Conservation (phyloP, 169 alveolate species). For the Babesia sp. region DNA sequence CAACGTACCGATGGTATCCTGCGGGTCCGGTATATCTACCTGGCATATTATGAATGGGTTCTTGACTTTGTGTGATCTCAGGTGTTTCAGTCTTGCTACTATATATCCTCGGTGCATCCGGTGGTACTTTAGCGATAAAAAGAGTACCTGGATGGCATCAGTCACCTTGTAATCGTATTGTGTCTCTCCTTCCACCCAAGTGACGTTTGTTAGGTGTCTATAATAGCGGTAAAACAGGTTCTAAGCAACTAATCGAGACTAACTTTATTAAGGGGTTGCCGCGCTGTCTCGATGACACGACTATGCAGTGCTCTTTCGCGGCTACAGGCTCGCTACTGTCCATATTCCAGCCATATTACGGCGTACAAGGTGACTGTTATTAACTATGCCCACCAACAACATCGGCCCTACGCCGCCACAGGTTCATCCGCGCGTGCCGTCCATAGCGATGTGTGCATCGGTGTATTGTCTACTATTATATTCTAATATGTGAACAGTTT, state of each 20-base stretch:
- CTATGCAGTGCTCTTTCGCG: conserved; percentile 29
- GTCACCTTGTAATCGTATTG: conserved; percentile 70
- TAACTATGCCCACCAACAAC: neutral
- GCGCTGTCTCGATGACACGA: conserved; percentile 74
- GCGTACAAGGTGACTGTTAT: neutral
- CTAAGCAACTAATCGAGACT: neutral
- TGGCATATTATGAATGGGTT: conserved; percentile 61
- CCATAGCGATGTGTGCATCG: neutral
- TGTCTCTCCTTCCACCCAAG: conserved; percentile 68
- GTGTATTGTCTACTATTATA: neutral
- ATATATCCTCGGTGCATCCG: conserved; percentile 68
- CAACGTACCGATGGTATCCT: conserved; percentile 8
- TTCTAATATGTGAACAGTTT: neutral
- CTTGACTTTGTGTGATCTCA: conserved; percentile 43
- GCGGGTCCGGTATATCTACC: conserved; percentile 49
- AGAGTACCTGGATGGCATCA: conserved; percentile 66
- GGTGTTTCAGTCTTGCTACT: conserved; percentile 60
- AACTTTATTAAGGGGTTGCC: conserved; percentile 74
- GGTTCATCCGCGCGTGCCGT: neutral
- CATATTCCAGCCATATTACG: conserved; percentile 3
- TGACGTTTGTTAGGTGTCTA: conserved; percentile 50
- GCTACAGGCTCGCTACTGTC: neutral
- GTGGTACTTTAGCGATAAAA: conserved; percentile 76
- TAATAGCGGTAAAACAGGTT: neutral
- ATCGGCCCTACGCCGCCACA: conserved; percentile 3